Evolutionary conservation across 176 grass and related monocot species (phyloP), one percentile per base, ranked within the genome.

Genomic region (Avena insularis): DNA sequence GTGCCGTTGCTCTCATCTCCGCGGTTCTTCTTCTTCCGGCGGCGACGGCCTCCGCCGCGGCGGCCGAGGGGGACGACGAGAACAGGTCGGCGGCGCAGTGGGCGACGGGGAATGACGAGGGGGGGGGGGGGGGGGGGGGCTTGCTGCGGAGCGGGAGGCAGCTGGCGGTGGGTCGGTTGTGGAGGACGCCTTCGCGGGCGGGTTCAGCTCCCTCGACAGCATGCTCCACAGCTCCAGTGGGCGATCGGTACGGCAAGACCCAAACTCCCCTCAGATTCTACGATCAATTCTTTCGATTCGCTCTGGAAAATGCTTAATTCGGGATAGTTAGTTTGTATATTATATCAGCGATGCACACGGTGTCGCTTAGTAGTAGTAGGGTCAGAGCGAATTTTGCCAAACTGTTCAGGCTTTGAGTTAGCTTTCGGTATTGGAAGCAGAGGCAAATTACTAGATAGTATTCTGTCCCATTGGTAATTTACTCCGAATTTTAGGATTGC

Each of bases 151-250:
- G 60, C 33, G 43, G 40, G 86, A 78, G 12, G 35, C 81, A 11
- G 53, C 21, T 13, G 75, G 54, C 10, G 83, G 71, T 0, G 73
- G 17, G 1, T 84, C 81, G 2, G 80, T 89, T 68, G 93, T 74
- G 91, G 92, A 93, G 71, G 90, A 91, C 27, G 96, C 94, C 83
- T 88, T 96, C 25, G 86, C 77, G 12, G 96, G 93, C 8, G 93
- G 93, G 9, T 98, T 98, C 80, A 90, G 88, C 79, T 94, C 94
- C 80, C 83, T 98, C 60, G 97, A 98, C 77, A 92, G 92, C 88
- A 98, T 98, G 23, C 23, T 23, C 23, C 23, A 23, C 23, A 23
- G 94, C 85, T 98, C 40, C 94, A 96, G 84, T 98, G 97, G 97
- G 94, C 94, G 58, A 96, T 98, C 84, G 97, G 94, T 98, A 91